Conservation (phyloP, 208 protist species). For the Trichomonas vaginalis region DNA sequence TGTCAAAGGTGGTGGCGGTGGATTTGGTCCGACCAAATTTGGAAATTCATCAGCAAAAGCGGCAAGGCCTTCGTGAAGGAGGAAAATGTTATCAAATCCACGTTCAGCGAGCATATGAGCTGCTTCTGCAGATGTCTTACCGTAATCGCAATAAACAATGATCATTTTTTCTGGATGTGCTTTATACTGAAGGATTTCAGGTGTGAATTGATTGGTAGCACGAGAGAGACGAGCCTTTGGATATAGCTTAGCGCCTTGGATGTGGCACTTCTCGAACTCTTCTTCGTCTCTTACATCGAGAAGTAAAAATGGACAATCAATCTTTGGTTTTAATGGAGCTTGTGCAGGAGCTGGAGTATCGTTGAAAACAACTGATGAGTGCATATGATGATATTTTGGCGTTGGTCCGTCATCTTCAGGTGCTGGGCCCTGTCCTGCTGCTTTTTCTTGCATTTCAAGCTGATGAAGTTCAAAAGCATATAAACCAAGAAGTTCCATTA, state of each 20-base stretch:
- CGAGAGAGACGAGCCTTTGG: background rate
- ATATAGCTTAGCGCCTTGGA: background rate
- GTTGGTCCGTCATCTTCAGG: background rate
- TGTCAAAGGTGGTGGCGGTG: background rate
- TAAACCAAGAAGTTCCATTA: background rate
- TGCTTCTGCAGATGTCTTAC: background rate
- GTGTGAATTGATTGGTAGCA: background rate
- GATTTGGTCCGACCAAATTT: background rate
- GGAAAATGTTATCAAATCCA: slow-evolving; percentile 3
- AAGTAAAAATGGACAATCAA: slow-evolving; percentile 11
- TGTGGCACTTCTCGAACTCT: slow-evolving; percentile 14
- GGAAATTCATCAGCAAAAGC: background rate
- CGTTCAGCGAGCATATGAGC: background rate
- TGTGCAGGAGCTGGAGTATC: background rate
- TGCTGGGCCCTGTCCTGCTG: background rate
- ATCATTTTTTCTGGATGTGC: slow-evolving; percentile 12
- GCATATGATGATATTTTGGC: slow-evolving; percentile 7
- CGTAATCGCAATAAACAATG: slow-evolving; percentile 1
- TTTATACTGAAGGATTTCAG: background rate
- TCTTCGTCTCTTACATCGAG: background rate
- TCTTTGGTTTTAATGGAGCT: background rate
- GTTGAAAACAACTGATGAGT: background rate
- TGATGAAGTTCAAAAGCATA: background rate
- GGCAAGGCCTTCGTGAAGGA: background rate
- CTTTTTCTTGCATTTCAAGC: background rate